Conservation (phyloP, 2,329 filamentous ascomycete genomes). For the Diplodia sapinea region DNA sequence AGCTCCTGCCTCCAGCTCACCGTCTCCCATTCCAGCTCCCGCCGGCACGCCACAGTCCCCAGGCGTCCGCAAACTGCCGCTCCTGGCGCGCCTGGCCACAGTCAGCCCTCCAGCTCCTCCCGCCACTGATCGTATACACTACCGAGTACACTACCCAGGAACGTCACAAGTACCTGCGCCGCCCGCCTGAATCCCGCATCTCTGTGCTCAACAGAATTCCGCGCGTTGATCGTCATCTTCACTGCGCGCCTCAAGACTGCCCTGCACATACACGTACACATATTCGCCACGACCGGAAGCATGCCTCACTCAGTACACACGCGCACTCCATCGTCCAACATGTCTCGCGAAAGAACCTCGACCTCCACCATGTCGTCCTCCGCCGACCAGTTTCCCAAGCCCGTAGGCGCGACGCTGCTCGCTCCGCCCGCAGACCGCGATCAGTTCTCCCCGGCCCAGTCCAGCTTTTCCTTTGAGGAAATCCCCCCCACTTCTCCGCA, state of each 20-base stretch:
- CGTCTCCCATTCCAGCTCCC: slow-evolving; percentile 19
- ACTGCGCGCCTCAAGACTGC: not conserved
- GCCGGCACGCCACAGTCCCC: slow-evolving; percentile 11
- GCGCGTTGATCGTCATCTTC: slow-evolving; percentile 15
- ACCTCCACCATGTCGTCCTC: slow-evolving; percentile 45
- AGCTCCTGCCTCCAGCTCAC: slow-evolving; percentile 17
- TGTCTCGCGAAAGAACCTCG: slow-evolving; percentile 41
- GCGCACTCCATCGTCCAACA: slow-evolving; percentile 39
- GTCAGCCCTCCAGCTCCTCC: slow-evolving; percentile 18
- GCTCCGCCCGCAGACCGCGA: slow-evolving; percentile 39
- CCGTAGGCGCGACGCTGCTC: slow-evolving; percentile 42
- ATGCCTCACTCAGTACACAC: slow-evolving; percentile 48
- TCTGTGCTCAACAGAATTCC: slow-evolving; percentile 21
- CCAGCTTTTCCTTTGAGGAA: slow-evolving; percentile 46
- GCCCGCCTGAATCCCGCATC: not conserved
- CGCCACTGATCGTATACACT: slow-evolving; percentile 17
- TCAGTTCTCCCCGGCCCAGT: slow-evolving; percentile 45
- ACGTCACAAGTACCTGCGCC: slow-evolving; percentile 7
- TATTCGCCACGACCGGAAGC: slow-evolving; percentile 26
- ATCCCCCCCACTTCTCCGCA: slow-evolving; percentile 42
- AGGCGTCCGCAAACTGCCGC: slow-evolving; percentile 12
- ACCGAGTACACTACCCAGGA: slow-evolving; percentile 12
- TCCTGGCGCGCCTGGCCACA: slow-evolving; percentile 16
- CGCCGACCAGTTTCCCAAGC: slow-evolving; percentile 44
- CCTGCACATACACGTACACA: not conserved